Percentiles rank a stretch among this genome's conserved stretches.
These are phyloP conservation scores for Coccomyxa subellipsoidea DNA, from an alignment of 163 green algal species.

Conservation along the genomic window DNA sequence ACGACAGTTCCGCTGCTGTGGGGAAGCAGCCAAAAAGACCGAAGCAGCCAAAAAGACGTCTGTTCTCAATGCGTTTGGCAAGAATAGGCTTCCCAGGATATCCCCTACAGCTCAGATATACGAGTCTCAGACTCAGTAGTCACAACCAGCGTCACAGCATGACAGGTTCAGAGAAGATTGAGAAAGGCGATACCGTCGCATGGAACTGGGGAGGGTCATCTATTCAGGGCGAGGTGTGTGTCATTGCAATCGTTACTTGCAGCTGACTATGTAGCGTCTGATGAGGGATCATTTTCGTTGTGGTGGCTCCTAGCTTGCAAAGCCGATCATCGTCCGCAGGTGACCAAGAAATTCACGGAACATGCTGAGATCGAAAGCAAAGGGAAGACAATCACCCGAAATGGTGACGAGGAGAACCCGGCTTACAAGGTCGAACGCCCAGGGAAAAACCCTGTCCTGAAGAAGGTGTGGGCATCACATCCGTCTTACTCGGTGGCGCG, in stretches of 20 bases:
- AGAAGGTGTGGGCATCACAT: slow-evolving; percentile 5
- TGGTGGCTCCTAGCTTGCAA: background rate
- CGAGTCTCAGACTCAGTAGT: no score
- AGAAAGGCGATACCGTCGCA: background rate
- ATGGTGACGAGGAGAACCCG: background rate
- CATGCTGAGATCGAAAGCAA: slow-evolving; percentile 8
- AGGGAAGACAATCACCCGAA: slow-evolving; percentile 9
- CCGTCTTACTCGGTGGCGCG: background rate
- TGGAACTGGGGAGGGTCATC: slow-evolving; percentile 3
- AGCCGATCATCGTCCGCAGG: background rate
- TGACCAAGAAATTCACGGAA: background rate
- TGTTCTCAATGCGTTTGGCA: no score
- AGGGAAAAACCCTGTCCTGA: slow-evolving; percentile 11
- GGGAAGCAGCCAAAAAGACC: background rate
- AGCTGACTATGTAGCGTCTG: background rate
- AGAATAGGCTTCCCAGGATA: no score
- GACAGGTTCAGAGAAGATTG: background rate
- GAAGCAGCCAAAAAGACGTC: no score
- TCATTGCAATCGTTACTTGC: background rate
- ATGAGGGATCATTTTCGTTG: background rate
- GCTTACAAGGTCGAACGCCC: slow-evolving; percentile 1
- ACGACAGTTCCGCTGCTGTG: background rate
- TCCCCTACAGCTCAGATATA: no score
- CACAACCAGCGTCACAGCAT: background rate
- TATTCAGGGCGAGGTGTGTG: background rate